Conservation (phyloP, 1,284 basidiomycete species). For the Sutorius eximius region DNA sequence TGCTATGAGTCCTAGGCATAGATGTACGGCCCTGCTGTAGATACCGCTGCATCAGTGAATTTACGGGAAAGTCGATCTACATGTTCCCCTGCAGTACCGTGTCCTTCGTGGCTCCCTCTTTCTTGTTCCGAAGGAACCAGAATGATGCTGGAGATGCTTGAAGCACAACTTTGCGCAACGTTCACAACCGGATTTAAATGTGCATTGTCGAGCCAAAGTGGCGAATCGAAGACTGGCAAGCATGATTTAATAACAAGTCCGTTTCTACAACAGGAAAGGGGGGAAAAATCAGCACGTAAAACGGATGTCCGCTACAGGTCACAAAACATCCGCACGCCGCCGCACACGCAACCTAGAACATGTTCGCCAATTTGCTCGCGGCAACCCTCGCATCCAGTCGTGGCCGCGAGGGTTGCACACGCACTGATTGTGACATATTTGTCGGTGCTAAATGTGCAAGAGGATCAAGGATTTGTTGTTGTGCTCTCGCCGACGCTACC, state of each 20-base stretch:
- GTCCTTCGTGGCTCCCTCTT: too few species aligned
- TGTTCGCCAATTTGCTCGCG: slow-evolving; percentile 84
- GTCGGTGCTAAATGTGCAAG: slow-evolving; percentile 57
- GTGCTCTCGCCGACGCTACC: slow-evolving; percentile 22
- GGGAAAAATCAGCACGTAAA: slow-evolving; percentile 26
- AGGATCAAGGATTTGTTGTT: slow-evolving; percentile 51
- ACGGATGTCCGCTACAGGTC: slow-evolving; percentile 3
- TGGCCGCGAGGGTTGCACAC: slow-evolving; percentile 63
- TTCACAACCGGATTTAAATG: too few species aligned
- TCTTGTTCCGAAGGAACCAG: too few species aligned
- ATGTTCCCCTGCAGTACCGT: too few species aligned
- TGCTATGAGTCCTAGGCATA: slow-evolving; percentile 44
- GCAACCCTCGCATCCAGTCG: slow-evolving; percentile 77
- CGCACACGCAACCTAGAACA: slow-evolving; percentile 52
- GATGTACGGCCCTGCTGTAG: slow-evolving; percentile 1
- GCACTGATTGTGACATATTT: slow-evolving; percentile 66
- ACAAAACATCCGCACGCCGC: slow-evolving; percentile 1
- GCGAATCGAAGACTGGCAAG: neutral
- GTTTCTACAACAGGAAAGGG: slow-evolving; percentile 1
- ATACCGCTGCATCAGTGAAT: neutral
- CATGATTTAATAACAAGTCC: slow-evolving; percentile 3
- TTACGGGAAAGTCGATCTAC: neutral
- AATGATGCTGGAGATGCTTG: too few species aligned
- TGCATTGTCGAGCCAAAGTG: too few species aligned
- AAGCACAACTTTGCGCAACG: too few species aligned